phyloP scores from a whole-genome alignment of 1,284 basidiomycete genomes.

The Grifola frondosa region DNA sequence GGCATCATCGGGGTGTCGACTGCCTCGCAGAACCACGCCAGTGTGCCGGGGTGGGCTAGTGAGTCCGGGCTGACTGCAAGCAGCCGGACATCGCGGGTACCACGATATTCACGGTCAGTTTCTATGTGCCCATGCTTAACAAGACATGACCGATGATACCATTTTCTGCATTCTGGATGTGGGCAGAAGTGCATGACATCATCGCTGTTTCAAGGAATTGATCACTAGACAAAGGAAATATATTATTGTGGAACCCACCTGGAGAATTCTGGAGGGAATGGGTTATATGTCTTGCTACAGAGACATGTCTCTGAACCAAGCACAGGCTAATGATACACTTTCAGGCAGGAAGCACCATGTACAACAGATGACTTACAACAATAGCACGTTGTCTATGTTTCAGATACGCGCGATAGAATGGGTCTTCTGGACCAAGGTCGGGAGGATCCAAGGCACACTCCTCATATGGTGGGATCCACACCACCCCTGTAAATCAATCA shows the following conservation, averaged over 20 bases:
- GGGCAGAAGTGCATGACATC: constrained; percentile 29
- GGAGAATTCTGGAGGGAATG: constrained; percentile 9
- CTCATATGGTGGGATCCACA: constrained; percentile 15
- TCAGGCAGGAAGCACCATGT: neutral
- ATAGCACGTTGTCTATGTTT: neutral
- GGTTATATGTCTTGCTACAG: constrained; percentile 20
- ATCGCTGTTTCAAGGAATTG: neutral
- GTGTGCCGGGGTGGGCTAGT: constrained; percentile 5
- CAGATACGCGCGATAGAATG: constrained; percentile 5
- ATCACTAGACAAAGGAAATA: no score
- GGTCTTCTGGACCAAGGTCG: constrained; percentile 5
- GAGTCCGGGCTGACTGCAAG: constrained; percentile 22
- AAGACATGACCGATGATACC: constrained; percentile 27
- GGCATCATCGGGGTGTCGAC: neutral
- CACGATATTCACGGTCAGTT: neutral
- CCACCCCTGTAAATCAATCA: neutral
- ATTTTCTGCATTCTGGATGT: constrained; percentile 19
- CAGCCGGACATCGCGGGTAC: constrained; percentile 19
- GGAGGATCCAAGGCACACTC: constrained; percentile 16
- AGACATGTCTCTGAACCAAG: constrained; percentile 12
- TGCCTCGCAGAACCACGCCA: constrained; percentile 14
- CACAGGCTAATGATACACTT: constrained; percentile 9
- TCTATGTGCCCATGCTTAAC: constrained; percentile 3
- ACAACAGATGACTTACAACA: neutral
- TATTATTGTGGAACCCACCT: neutral